These are phyloP conservation scores for Prosopis cineraria DNA, from an alignment of 306 rosid genomes.

Conservation along the genomic window DNA sequence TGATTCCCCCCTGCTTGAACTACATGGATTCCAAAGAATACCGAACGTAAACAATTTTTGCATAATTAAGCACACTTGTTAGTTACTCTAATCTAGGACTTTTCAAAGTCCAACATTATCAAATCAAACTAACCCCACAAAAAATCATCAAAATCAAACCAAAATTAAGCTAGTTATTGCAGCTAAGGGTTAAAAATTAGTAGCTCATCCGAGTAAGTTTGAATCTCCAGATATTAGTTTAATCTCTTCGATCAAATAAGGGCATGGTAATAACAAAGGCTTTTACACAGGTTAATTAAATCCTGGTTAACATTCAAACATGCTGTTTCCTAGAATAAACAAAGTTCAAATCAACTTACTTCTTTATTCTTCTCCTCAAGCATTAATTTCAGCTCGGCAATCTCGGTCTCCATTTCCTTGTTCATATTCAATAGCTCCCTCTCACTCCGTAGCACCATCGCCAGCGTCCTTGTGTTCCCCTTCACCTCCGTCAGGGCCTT, in stretches of 20 bases:
- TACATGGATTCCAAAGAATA: too few relatives aligned
- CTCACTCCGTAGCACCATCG: conserved; percentile 94
- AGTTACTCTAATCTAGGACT: not conserved
- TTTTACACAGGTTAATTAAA: too few relatives aligned
- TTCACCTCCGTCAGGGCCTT: conserved; percentile 95
- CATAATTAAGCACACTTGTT: too few relatives aligned
- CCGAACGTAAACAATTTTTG: too few relatives aligned
- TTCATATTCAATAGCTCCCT: conserved; percentile 76
- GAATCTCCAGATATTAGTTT: too few relatives aligned
- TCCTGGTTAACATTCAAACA: not conserved
- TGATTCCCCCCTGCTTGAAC: too few relatives aligned
- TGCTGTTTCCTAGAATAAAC: not conserved
- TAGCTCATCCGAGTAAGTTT: not conserved
- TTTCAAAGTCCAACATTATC: not conserved
- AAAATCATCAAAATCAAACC: too few relatives aligned
- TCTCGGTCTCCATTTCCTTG: conserved; percentile 71
- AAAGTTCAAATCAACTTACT: conserved; percentile 38
- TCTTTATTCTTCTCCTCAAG: conserved; percentile 77
- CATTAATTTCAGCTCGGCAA: conserved; percentile 54
- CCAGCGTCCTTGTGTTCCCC: conserved; percentile 83
- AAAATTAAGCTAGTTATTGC: not conserved
- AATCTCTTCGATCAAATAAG: too few relatives aligned
- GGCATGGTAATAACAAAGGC: too few relatives aligned
- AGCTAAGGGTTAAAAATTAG: not conserved
- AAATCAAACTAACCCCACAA: too few relatives aligned